These are phyloP conservation scores for Echium plantagineum DNA, from an alignment of 257 asterid genomes.

Conservation along the genomic window DNA sequence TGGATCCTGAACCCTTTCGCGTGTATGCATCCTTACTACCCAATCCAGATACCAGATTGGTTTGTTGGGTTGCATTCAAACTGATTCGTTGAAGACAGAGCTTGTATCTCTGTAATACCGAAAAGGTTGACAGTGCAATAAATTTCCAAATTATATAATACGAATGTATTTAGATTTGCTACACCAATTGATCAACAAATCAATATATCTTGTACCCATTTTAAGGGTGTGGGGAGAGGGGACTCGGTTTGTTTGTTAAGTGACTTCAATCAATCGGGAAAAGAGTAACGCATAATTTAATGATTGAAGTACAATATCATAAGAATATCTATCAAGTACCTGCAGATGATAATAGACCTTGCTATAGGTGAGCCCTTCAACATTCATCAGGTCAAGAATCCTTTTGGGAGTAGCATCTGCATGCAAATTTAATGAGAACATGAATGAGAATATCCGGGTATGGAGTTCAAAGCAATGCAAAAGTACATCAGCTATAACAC, in stretches of 20 bases:
- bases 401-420: slow-evolving; percentile 91
- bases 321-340: slow-evolving; percentile 29
- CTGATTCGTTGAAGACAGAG: slow-evolving; percentile 73
- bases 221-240: too few relatives aligned
- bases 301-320: background rate
- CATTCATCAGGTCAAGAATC: slow-evolving; percentile 82
- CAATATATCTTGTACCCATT: too few relatives aligned
- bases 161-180: too few relatives aligned
- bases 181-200: too few relatives aligned
- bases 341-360: slow-evolving; percentile 97
- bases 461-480: slow-evolving; percentile 1
- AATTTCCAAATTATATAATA: background rate
- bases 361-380: slow-evolving; percentile 80
- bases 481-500: slow-evolving; percentile 10
- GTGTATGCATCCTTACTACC: slow-evolving; percentile 59
- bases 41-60: slow-evolving; percentile 59
- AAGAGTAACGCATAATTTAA: too few relatives aligned
- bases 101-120: slow-evolving; percentile 65
- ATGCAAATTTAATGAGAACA: too few relatives aligned
- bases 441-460: slow-evolving; percentile 7
- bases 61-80: slow-evolving; percentile 54
- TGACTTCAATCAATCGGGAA: too few relatives aligned
- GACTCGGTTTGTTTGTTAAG: too few relatives aligned
- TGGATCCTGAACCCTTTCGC: slow-evolving; percentile 52
- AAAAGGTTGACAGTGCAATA: background rate